Evolutionary conservation across 1,284 basidiomycete genomes (phyloP).

Genomic region (Cystobasidium sp.): DNA sequence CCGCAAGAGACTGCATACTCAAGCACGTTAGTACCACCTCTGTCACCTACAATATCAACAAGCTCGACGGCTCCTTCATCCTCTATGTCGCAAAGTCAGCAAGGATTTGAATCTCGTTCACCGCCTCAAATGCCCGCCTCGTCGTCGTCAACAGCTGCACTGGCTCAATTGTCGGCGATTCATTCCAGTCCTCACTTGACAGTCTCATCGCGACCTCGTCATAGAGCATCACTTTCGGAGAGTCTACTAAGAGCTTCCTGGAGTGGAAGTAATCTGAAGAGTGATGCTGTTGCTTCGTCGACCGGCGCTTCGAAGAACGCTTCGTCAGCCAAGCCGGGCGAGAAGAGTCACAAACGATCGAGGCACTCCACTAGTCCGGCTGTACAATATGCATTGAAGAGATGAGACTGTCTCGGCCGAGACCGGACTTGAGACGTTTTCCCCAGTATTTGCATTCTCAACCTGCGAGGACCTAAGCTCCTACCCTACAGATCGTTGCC

Average conservation of each 20-base stretch:
- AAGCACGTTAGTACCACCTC: not conserved
- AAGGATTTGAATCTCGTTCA: not conserved
- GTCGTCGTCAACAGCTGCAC: slow-evolving; percentile 10
- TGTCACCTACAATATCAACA: not conserved
- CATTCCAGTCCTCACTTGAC: slow-evolving; percentile 29
- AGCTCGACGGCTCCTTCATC: not conserved
- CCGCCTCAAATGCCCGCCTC: not conserved
- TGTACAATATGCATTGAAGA: not conserved
- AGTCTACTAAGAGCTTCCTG: slow-evolving; percentile 20
- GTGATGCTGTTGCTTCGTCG: not conserved
- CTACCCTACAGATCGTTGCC: too few relatives aligned
- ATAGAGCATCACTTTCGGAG: slow-evolving; percentile 19
- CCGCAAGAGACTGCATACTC: not conserved
- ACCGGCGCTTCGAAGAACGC: not conserved
- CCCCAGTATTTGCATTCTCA: too few relatives aligned
- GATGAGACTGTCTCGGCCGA: not conserved
- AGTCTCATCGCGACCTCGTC: slow-evolving; percentile 23
- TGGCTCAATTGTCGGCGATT: slow-evolving; percentile 7
- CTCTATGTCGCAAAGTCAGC: not conserved
- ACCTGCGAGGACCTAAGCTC: too few relatives aligned
- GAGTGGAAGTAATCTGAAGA: slow-evolving; percentile 9
- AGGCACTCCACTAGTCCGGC: slow-evolving; percentile 29
- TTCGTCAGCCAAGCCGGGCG: not conserved
- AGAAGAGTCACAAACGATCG: slow-evolving; percentile 6
- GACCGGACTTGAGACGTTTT: not conserved